These are phyloP conservation scores for Senna siamea DNA, from an alignment of 306 rosid genomes.

Conservation along the genomic window DNA sequence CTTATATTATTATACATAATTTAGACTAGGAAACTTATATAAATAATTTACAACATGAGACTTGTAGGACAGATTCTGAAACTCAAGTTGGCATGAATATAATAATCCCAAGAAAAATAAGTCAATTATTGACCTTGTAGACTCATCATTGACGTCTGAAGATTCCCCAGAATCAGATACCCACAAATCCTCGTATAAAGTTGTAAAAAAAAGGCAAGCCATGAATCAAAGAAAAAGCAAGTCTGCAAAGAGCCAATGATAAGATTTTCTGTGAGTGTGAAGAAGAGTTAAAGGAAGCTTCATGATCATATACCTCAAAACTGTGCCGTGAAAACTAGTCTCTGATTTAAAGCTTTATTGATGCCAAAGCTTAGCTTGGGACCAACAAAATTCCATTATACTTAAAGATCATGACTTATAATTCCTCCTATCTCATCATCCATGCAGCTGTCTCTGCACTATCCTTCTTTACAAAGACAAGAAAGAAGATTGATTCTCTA, in stretches of 20 bases:
- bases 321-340: slow-evolving; percentile 35
- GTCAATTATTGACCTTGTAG: slow-evolving; percentile 11
- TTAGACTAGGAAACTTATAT: too few relatives aligned
- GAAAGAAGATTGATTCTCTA: slow-evolving; percentile 21
- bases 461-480: slow-evolving; percentile 30
- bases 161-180: slow-evolving; percentile 41
- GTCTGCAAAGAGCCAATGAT: slow-evolving; percentile 19
- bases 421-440: slow-evolving; percentile 34
- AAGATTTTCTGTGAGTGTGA: slow-evolving; percentile 27
- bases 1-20: too few relatives aligned
- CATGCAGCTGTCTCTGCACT: slow-evolving; percentile 39
- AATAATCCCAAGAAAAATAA: neutral
- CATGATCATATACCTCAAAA: slow-evolving; percentile 19
- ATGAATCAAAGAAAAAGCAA: too few relatives aligned
- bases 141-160: slow-evolving; percentile 5
- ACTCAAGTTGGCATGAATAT: slow-evolving; percentile 14
- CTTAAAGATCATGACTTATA: slow-evolving; percentile 22
- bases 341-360: slow-evolving; percentile 22
- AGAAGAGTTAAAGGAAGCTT: slow-evolving; percentile 24
- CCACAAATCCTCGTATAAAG: slow-evolving; percentile 41
- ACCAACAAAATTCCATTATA: slow-evolving; percentile 46
- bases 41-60: too few relatives aligned
- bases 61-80: slow-evolving; percentile 1
- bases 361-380: slow-evolving; percentile 44
- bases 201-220: slow-evolving; percentile 22